Evolutionary conservation across 2,329 filamentous ascomycete genomes (phyloP).

Genomic region (Clonostachys rhizophaga): DNA sequence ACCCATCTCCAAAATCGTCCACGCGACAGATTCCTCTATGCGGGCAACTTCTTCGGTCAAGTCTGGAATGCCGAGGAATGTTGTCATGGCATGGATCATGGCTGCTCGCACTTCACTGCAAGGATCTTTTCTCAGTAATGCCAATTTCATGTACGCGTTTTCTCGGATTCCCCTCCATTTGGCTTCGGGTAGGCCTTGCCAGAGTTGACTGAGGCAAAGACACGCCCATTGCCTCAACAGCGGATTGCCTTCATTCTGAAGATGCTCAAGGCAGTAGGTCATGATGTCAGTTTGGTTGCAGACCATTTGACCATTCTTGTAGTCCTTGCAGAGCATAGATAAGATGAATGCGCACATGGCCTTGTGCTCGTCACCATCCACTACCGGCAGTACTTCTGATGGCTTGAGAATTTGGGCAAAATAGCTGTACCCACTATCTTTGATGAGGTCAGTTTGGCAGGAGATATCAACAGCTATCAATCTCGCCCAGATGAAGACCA

Average conservation of each 20-base stretch:
- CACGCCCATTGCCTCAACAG: slow-evolving; percentile 93
- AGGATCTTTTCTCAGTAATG: slow-evolving; percentile 75
- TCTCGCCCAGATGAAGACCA: slow-evolving; percentile 99
- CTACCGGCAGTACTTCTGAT: slow-evolving; percentile 74
- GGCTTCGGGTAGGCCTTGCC: slow-evolving; percentile 84
- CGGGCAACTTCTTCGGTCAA: slow-evolving; percentile 85
- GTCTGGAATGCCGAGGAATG: slow-evolving; percentile 90
- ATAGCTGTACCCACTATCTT: slow-evolving; percentile 96
- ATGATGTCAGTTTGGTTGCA: slow-evolving; percentile 90
- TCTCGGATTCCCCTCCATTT: slow-evolving; percentile 95
- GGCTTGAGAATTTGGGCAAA: slow-evolving; percentile 92
- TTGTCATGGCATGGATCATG: slow-evolving; percentile 89
- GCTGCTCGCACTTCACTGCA: slow-evolving; percentile 91
- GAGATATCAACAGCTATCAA: slow-evolving; percentile 92
- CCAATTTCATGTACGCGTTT: slow-evolving; percentile 76
- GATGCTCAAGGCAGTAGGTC: slow-evolving; percentile 77
- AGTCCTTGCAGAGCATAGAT: slow-evolving; percentile 93
- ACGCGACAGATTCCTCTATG: slow-evolving; percentile 86
- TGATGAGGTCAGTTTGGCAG: slow-evolving; percentile 89
- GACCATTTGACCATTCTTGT: slow-evolving; percentile 85
- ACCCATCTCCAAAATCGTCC: slow-evolving; percentile 84
- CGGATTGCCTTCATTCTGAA: slow-evolving; percentile 82
- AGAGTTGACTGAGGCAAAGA: slow-evolving; percentile 90
- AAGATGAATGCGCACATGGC: slow-evolving; percentile 99
- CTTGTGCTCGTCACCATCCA: slow-evolving; percentile 88